Evolutionary conservation across 768 basidiomycete genomes (phyloP).

Genomic region (Gautieria morchelliformis): DNA sequence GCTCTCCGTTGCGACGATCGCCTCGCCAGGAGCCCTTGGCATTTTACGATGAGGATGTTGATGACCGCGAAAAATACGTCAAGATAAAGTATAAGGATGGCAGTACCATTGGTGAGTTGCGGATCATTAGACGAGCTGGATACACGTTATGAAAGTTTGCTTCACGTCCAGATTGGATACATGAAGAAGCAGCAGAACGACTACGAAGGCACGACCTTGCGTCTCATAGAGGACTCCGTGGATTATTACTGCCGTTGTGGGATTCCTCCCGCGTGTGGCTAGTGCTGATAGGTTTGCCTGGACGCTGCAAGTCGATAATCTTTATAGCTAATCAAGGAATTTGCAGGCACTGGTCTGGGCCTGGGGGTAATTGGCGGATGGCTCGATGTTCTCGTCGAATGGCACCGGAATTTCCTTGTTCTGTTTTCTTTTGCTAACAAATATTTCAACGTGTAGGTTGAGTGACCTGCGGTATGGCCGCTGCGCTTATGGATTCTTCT

Average conservation of each 20-base stretch:
- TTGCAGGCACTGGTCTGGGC: slow-evolving; percentile 50
- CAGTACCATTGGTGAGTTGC: slow-evolving; percentile 2
- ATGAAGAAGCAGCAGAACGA: slow-evolving; percentile 13
- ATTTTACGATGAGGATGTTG: too few species aligned
- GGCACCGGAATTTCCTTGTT: slow-evolving; percentile 31
- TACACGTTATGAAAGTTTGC: background rate
- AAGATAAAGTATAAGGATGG: slow-evolving; percentile 2
- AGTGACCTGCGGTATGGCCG: slow-evolving; percentile 61
- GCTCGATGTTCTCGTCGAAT: slow-evolving; percentile 66
- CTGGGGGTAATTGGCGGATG: slow-evolving; percentile 62
- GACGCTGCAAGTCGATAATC: background rate
- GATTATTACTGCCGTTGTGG: slow-evolving; percentile 42
- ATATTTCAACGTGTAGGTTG: slow-evolving; percentile 35
- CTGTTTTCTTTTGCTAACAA: background rate
- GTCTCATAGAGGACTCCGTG: slow-evolving; percentile 39
- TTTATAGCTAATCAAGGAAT: background rate
- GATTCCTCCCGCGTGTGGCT: slow-evolving; percentile 58
- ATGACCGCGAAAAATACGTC: background rate
- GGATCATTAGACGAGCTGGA: background rate
- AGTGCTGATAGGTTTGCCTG: slow-evolving; percentile 28
- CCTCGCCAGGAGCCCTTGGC: too few species aligned
- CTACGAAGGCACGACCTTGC: slow-evolving; percentile 7
- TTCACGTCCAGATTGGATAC: slow-evolving; percentile 12
- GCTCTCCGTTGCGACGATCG: too few species aligned
- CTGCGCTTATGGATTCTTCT: slow-evolving; percentile 60